Percentiles rank a stretch among this genome's conserved stretches.
Conservation (phyloP, 2,329 filamentous ascomycete species). For the Cladosporium austrohemisphaericum region DNA sequence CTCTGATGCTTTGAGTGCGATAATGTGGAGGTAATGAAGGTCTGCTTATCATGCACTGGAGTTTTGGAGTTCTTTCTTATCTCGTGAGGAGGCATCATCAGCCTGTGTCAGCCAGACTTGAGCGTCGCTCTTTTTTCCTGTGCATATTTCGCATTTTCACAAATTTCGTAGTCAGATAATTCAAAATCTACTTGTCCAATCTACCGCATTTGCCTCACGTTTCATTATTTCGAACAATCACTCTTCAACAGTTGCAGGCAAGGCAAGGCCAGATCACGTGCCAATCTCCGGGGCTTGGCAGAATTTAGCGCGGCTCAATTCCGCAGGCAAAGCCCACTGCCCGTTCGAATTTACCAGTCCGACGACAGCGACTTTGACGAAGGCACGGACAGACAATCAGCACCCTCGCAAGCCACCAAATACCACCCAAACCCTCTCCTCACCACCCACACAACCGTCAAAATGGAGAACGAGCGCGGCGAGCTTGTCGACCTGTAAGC, state of each 20-base stretch:
- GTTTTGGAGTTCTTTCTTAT: slow-evolving; percentile 13
- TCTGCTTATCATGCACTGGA: background rate
- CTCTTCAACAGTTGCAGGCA: too few relatives aligned
- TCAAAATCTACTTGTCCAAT: background rate
- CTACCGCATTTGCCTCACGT: background rate
- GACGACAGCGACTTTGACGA: slow-evolving; percentile 12
- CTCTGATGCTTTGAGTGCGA: slow-evolving; percentile 31
- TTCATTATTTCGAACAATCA: background rate
- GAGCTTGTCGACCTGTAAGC: slow-evolving; percentile 98
- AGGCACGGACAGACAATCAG: slow-evolving; percentile 15
- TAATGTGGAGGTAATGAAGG: slow-evolving; percentile 4
- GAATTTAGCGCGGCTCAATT: background rate
- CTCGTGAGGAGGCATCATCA: slow-evolving; percentile 11
- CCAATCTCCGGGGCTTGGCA: background rate
- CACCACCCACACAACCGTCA: slow-evolving; percentile 9
- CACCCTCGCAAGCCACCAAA: slow-evolving; percentile 8
- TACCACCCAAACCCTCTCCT: slow-evolving; percentile 5
- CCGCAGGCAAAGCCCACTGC: slow-evolving; percentile 11
- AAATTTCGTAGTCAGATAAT: slow-evolving; percentile 9
- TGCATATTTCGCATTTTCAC: slow-evolving; percentile 1
- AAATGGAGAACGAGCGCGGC: slow-evolving; percentile 99
- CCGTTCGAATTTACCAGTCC: slow-evolving; percentile 6
- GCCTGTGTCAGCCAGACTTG: slow-evolving; percentile 8
- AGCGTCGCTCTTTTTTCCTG: background rate
- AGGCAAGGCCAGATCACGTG: too few relatives aligned